Conservation (phyloP, 208 protist species). For the Crithidia fasciculata region DNA sequence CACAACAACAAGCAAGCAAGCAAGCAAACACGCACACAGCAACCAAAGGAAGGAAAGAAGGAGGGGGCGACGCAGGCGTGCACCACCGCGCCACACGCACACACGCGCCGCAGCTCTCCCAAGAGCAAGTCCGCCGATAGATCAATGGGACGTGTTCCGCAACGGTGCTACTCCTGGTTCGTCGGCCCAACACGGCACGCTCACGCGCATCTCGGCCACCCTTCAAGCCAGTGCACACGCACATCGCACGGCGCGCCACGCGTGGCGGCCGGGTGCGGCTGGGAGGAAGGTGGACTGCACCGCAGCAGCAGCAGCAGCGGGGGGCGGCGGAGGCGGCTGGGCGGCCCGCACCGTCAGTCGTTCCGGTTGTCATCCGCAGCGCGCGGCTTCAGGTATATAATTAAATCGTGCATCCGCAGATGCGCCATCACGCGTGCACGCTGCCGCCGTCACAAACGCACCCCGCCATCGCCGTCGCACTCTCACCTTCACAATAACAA, state of each 20-base stretch:
- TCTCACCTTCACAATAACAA: background rate
- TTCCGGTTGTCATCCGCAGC: too few relatives aligned
- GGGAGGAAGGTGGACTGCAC: too few relatives aligned
- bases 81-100: too few relatives aligned
- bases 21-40: background rate
- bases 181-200: background rate
- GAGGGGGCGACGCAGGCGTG: background rate
- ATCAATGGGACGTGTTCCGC: constrained; percentile 27
- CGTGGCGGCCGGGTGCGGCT: too few relatives aligned
- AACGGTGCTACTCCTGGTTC: constrained; percentile 34
- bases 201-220: background rate
- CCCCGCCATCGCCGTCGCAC: background rate
- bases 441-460: background rate
- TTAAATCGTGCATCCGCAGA: too few relatives aligned
- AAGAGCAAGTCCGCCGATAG: constrained; percentile 31
- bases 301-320: too few relatives aligned
- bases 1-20: background rate
- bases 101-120: constrained; percentile 6
- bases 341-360: too few relatives aligned
- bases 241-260: too few relatives aligned
- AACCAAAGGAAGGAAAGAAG: constrained; percentile 4
- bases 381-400: constrained; percentile 9
- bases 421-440: too few relatives aligned
- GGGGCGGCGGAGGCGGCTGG: too few relatives aligned
- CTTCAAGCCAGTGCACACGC: too few relatives aligned